These are phyloP conservation scores for Lumnitzera racemosa DNA, from an alignment of 345 rosid genomes.

Conservation along the genomic window DNA sequence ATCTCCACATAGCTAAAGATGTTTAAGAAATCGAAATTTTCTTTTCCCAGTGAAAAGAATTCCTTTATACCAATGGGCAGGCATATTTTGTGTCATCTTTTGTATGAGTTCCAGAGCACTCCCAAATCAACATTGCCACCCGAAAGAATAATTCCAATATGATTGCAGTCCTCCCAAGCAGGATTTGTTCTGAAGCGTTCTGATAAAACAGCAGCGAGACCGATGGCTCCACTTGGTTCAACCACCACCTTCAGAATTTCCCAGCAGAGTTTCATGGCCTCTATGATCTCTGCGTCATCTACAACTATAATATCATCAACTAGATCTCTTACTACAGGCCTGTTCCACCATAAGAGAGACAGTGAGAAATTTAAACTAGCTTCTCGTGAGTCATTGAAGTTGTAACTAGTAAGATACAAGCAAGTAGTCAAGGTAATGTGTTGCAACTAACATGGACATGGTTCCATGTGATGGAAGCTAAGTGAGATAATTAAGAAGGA, in stretches of 20 bases:
- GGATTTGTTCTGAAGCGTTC: conserved; percentile 47
- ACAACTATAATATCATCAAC: conserved; percentile 65
- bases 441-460: too few species aligned
- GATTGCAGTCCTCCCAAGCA: conserved; percentile 43
- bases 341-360: conserved; percentile 15
- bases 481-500: background rate
- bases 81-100: conserved; percentile 9
- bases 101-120: conserved; percentile 56
- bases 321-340: conserved; percentile 77
- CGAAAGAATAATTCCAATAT: conserved; percentile 59
- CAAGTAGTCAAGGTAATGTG: too few species aligned
- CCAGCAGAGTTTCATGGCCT: conserved; percentile 80
- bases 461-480: too few species aligned
- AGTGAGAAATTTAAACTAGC: background rate
- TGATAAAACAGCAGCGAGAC: conserved; percentile 84
- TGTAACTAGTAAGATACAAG: too few species aligned
- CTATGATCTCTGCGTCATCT: conserved; percentile 59
- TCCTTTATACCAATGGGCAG: too few species aligned
- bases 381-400: background rate
- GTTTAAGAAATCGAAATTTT: background rate
- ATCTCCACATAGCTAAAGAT: too few species aligned
- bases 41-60: background rate
- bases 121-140: conserved; percentile 87
- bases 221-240: conserved; percentile 95
- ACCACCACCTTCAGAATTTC: conserved; percentile 77